Evolutionary conservation across 2,329 filamentous ascomycete genomes (phyloP), one percentile per base, ranked within the genome.

Genomic region (Xylaria sp.): DNA sequence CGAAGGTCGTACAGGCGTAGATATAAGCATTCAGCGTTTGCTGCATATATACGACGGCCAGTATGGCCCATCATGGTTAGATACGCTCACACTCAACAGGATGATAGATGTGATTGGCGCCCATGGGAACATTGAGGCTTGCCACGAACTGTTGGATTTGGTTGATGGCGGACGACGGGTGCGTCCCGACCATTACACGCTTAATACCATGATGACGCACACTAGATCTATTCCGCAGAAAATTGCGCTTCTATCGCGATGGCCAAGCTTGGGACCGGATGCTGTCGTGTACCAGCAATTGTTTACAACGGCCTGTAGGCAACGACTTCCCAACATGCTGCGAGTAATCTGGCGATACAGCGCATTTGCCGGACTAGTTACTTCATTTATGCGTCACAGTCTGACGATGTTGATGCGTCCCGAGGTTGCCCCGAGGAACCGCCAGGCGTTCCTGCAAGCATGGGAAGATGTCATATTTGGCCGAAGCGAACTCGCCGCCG

Each of bases 131-230:
- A 58, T 62, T n/a, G 52, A 63, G 2, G 65, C 65, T 33, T 68
- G 68, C 41, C 19, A 66, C 29, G 58, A 65, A 13, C 56, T 75
- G 19, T 31, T 74, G 11, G 58, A 65, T 8, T 44, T 64, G 1
- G 57, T 69, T 11, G 40, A 56, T 17, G 15, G 17, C 8, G 38
- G 29, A 13, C 10, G 35, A 13, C 60, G 62, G 9, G 54, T 55
- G n/a, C 40, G 31, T 3, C 67, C 70, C 1, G 62, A 69, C 37
- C 54, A 46, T 2, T 62, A 67, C 56, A 69, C 72, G 15, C 58
- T 74, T 15, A 74, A 74, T 54, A 74, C 67, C 15, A 66, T 74
- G 57, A 58, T 74, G 8, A 70, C 65, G 10, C 72, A 74, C 53
- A 44, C 54, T 29, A 58, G 48, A 19, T 49, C n/a, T 3, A 56